Conservation (phyloP, 2,329 filamentous ascomycete genomes). For the Metarhizium humberi region DNA sequence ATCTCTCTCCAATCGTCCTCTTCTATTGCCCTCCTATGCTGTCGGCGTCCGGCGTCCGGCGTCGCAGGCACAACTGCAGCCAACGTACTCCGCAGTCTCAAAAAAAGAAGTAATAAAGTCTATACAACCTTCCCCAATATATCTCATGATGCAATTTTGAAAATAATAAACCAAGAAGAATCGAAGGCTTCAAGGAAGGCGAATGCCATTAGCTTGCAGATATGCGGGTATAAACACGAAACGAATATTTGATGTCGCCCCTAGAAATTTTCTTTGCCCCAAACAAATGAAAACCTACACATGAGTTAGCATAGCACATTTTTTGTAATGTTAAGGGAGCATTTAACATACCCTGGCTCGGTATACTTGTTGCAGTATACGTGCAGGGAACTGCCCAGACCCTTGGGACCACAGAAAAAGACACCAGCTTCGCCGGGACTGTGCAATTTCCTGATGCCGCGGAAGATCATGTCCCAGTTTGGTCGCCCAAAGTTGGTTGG, state of each 20-base stretch:
- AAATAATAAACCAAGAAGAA: not conserved
- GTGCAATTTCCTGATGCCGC: constrained; percentile 72
- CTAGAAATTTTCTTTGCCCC: constrained; percentile 63
- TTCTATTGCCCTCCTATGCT: not conserved
- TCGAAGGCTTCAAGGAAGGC: not conserved
- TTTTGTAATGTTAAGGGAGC: constrained; percentile 16
- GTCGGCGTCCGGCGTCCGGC: constrained; percentile 1
- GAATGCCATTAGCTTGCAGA: not conserved
- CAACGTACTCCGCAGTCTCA: not conserved
- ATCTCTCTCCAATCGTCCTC: not conserved
- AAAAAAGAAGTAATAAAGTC: not conserved
- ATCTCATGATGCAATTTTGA: not conserved
- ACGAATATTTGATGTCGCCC: not conserved
- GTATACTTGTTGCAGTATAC: constrained; percentile 85
- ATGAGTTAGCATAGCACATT: constrained; percentile 3
- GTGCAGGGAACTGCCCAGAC: constrained; percentile 65
- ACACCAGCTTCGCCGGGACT: constrained; percentile 64
- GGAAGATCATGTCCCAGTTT: constrained; percentile 88
- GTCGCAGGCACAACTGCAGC: constrained; percentile 1
- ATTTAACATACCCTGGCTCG: constrained; percentile 56
- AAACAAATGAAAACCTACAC: constrained; percentile 52
- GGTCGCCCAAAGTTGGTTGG: constrained; percentile 80
- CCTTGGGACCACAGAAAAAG: constrained; percentile 82
- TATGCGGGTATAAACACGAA: constrained; percentile 1
- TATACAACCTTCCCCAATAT: not conserved